Conservation (phyloP, 352 stramenopile species). For the Globisporangium mamillatum region DNA sequence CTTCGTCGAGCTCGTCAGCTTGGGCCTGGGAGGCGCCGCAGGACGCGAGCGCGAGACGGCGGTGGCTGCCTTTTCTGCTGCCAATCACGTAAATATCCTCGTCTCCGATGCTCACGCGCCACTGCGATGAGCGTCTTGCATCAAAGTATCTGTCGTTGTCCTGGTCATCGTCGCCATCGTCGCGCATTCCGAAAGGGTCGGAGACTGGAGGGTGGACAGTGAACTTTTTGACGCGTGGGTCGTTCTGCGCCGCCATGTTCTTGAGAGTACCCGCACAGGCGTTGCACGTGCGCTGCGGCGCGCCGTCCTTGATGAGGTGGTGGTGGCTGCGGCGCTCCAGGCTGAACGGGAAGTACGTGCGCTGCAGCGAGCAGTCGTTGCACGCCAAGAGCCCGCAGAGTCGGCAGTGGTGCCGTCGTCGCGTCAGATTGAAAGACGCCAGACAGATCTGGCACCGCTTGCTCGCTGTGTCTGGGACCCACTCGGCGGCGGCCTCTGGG, state of each 20-base stretch:
- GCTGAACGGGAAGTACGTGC: slow-evolving; percentile 65
- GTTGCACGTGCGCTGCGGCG: slow-evolving; percentile 70
- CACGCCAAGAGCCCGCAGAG: slow-evolving; percentile 71
- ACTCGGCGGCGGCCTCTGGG: slow-evolving; percentile 63
- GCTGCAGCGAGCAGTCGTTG: slow-evolving; percentile 60
- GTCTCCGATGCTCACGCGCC: slow-evolving; percentile 7
- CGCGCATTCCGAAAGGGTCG: slow-evolving; percentile 8
- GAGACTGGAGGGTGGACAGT: slow-evolving; percentile 17
- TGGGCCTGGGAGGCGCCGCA: slow-evolving; percentile 2
- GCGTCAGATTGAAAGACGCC: slow-evolving; percentile 49
- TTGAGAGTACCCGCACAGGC: slow-evolving; percentile 55
- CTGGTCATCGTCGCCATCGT: slow-evolving; percentile 5
- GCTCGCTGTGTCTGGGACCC: slow-evolving; percentile 67
- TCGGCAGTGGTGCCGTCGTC: slow-evolving; percentile 84
- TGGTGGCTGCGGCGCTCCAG: slow-evolving; percentile 46
- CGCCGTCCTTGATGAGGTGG: slow-evolving; percentile 66
- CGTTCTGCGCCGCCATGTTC: slow-evolving; percentile 59
- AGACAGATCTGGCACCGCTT: slow-evolving; percentile 63
- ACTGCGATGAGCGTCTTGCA: background rate
- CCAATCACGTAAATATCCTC: slow-evolving; percentile 21
- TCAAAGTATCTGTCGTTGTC: background rate
- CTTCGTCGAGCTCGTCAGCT: slow-evolving; percentile 51
- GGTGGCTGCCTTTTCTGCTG: slow-evolving; percentile 1
- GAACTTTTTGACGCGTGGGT: slow-evolving; percentile 57
- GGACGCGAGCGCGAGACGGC: slow-evolving; percentile 3